Conservation (phyloP, 495 filamentous ascomycete species). For the Penicillium ochrochloron region DNA sequence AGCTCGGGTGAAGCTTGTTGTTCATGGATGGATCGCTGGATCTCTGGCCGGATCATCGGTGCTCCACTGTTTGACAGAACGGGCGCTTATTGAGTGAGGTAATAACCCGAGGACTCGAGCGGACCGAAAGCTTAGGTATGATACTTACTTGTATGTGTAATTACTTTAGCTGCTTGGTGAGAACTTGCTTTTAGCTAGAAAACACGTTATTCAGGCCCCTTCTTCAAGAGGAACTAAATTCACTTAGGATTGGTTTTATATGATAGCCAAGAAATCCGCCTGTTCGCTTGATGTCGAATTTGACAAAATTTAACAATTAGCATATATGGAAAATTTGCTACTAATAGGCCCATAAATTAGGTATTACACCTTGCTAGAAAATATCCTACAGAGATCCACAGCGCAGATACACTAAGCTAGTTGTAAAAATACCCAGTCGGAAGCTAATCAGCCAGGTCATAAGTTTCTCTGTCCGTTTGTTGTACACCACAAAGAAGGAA, state of each 20-base stretch:
- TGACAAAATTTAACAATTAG: no score
- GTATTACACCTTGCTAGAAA: not conserved
- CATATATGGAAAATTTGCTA: not conserved
- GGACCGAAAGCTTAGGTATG: not conserved
- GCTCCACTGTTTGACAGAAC: slow-evolving; percentile 6
- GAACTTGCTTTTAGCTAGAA: not conserved
- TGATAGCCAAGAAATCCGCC: no score
- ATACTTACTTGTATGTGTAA: not conserved
- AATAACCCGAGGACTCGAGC: not conserved
- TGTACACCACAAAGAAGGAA: slow-evolving; percentile 20
- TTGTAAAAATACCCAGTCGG: not conserved
- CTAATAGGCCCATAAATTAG: not conserved
- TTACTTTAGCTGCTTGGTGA: no score
- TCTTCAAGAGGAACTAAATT: not conserved
- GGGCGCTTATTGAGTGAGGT: slow-evolving; percentile 6
- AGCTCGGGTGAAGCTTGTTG: not conserved
- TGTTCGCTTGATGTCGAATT: no score
- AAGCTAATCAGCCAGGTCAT: not conserved
- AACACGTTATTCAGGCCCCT: not conserved
- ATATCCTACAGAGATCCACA: not conserved
- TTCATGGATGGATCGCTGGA: not conserved
- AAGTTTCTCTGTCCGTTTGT: slow-evolving; percentile 18
- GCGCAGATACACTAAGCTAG: not conserved
- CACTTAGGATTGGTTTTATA: not conserved
- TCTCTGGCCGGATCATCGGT: slow-evolving; percentile 6